Conservation (phyloP, 352 stramenopile species). For the Pythium guiyangense region DNA sequence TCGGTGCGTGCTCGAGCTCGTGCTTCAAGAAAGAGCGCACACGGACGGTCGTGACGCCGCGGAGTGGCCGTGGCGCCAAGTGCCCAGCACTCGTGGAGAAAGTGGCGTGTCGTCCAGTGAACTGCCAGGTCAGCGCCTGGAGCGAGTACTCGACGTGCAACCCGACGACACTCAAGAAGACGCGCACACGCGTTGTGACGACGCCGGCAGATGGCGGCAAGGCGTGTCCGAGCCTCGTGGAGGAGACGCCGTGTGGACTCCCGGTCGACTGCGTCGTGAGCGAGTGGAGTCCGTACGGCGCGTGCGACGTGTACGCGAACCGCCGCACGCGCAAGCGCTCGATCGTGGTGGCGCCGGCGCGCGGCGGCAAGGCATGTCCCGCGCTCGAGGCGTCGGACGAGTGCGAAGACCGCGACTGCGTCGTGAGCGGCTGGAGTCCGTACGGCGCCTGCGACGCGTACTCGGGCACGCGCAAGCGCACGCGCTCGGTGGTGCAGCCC, state of each 20-base stretch:
- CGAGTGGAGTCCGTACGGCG: slow-evolving; percentile 30
- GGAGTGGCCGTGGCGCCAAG: slow-evolving; percentile 21
- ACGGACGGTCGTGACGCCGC: slow-evolving; percentile 27
- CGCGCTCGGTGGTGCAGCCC: slow-evolving; percentile 21
- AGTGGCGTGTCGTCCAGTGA: slow-evolving; percentile 29
- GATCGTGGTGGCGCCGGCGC: slow-evolving; percentile 30
- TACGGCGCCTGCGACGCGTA: slow-evolving; percentile 34
- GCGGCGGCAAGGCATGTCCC: slow-evolving; percentile 36
- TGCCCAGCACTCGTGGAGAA: slow-evolving; percentile 37
- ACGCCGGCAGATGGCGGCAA: slow-evolving; percentile 30
- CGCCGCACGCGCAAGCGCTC: slow-evolving; percentile 26
- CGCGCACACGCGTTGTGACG: slow-evolving; percentile 23
- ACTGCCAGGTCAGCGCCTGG: slow-evolving; percentile 48
- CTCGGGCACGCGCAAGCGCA: slow-evolving; percentile 32
- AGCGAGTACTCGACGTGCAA: slow-evolving; percentile 37
- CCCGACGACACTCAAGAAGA: slow-evolving; percentile 24
- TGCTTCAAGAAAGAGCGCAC: slow-evolving; percentile 34
- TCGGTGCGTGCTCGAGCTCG: slow-evolving; percentile 23
- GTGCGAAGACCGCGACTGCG: slow-evolving; percentile 41
- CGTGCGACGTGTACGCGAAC: slow-evolving; percentile 28
- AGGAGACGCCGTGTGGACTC: slow-evolving; percentile 23
- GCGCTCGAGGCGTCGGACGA: slow-evolving; percentile 23
- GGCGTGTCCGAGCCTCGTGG: slow-evolving; percentile 27
- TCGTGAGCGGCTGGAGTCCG: slow-evolving; percentile 43
- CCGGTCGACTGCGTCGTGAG: slow-evolving; percentile 52